Percentiles rank a stretch among this genome's conserved stretches.
phyloP scores from a whole-genome alignment of 805 yeast species.

The Debaryomyces castellii region DNA sequence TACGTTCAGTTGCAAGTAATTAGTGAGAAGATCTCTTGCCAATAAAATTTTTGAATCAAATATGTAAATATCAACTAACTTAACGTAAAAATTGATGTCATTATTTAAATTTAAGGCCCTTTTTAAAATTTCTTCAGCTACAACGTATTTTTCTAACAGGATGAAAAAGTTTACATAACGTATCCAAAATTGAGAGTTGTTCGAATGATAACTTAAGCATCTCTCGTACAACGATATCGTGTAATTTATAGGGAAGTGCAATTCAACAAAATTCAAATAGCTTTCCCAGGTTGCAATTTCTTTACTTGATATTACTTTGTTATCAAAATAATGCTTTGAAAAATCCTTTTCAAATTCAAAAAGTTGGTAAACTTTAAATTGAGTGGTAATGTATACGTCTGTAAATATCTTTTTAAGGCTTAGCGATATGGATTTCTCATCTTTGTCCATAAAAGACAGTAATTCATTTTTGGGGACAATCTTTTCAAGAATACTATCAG shows the following conservation, averaged over 20 bases:
- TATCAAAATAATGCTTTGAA: constrained; percentile 35
- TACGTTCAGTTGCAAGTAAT: constrained; percentile 22
- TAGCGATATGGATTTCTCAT: constrained; percentile 26
- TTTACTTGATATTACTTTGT: constrained; percentile 31
- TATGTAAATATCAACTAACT: constrained; percentile 46
- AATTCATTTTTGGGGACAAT: constrained; percentile 20
- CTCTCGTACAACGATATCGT: constrained; percentile 45
- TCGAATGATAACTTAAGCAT: constrained; percentile 44
- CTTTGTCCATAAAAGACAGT: constrained; percentile 12
- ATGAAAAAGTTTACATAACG: constrained; percentile 47
- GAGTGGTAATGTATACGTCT: constrained; percentile 57
- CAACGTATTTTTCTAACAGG: constrained; percentile 19
- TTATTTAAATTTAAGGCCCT: constrained; percentile 30
- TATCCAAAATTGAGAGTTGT: constrained; percentile 50
- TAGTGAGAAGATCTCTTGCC: constrained; percentile 37
- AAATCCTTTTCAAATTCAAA: constrained; percentile 50
- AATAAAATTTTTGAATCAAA: constrained; percentile 29
- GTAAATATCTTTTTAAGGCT: constrained; percentile 47
- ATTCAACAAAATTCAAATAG: constrained; percentile 57
- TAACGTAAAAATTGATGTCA: constrained; percentile 31
- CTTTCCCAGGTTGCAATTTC: constrained; percentile 60
- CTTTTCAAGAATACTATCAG: constrained; percentile 11
- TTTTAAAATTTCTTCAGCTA: constrained; percentile 39
- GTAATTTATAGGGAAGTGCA: constrained; percentile 21
- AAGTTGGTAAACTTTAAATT: constrained; percentile 49